These are phyloP conservation scores for Neopestalotiopsis clavispora DNA, from an alignment of 2,329 filamentous ascomycete genomes.

Conservation along the genomic window DNA sequence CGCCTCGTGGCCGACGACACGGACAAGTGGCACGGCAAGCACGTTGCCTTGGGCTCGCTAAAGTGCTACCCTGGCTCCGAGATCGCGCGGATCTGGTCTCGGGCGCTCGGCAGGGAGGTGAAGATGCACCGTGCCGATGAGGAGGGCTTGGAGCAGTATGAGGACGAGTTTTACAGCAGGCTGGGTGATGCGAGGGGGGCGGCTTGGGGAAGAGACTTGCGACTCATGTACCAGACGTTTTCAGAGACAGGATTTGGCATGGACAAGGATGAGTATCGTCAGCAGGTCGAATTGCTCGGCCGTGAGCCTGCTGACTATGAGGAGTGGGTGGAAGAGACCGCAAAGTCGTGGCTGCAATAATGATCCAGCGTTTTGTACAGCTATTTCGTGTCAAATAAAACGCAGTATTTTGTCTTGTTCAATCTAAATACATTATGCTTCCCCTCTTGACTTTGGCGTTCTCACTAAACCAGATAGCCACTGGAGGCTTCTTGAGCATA, in stretches of 20 bases:
- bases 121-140: neutral
- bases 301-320: conserved; percentile 11
- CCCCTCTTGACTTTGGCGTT: too few relatives aligned
- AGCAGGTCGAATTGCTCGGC: conserved; percentile 13
- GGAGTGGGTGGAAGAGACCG: conserved; percentile 1
- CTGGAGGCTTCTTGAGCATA: too few relatives aligned
- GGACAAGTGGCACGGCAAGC: neutral
- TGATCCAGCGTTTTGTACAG: neutral
- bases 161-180: neutral
- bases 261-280: conserved; percentile 4
- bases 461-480: too few relatives aligned
- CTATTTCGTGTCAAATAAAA: too few relatives aligned
- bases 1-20: neutral
- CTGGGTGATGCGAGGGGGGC: neutral
- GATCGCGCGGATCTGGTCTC: conserved; percentile 10
- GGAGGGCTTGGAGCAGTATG: conserved; percentile 5
- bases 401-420: too few relatives aligned
- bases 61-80: conserved; percentile 9
- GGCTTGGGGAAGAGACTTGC: conserved; percentile 9
- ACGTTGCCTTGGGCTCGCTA: neutral
- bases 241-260: conserved; percentile 7
- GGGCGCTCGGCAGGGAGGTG: conserved; percentile 3
- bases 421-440: too few relatives aligned
- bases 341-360: neutral
- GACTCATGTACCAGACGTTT: conserved; percentile 13